Evolutionary conservation across 371 early-diverging fungal genomes (phyloP), one percentile per base, ranked within the genome.

Genomic region (Rhizomucor pusillus): DNA sequence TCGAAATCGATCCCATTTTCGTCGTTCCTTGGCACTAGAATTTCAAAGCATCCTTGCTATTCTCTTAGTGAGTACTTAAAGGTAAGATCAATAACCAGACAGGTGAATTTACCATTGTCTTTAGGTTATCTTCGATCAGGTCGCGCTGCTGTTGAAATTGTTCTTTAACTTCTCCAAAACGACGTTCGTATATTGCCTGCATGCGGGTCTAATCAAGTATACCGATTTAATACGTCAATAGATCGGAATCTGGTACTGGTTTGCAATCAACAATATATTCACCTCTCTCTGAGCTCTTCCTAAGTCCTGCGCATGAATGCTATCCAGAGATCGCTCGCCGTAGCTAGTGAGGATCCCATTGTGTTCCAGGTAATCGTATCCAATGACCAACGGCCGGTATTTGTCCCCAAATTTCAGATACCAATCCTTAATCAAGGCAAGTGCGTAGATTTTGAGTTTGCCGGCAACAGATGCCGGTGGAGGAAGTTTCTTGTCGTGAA

Each of bases 361-460:
- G 34, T 67, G 58, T 46, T 69, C 52, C 46, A 89, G 34, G 52
- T 79, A 83, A 39, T 86, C 73, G 44, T 77, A 86, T 1, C 79
- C 86, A 29, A 85, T 63, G 0, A 70, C 67, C 22, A 89, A 54
- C 20, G 67, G 66, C 11, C 66, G 59, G 44, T 86, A 86, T 25
- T 59, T 73, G 1, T 69, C 60, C 1, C 84, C 84, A 57, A 74
- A 88, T 25, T 76, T 79, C 29, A 61, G 54, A 18, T 71, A 65
- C 90, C 90, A 89, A 12, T 67, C 54, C 29, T 79, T 82, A 25
- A 83, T 65, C 5, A 74, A 54, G 10, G 80, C 80, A 5, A 81
- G 66, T 4, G 81, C 80, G 41, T 77, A 71, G 10, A 65, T 55
- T 47, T 65, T 79, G 7, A 88, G 60, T 59, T 79, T 79, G 10